Evolutionary conservation across 1,139 yeast genomes (phyloP).

Genomic region (Candida sp.): DNA sequence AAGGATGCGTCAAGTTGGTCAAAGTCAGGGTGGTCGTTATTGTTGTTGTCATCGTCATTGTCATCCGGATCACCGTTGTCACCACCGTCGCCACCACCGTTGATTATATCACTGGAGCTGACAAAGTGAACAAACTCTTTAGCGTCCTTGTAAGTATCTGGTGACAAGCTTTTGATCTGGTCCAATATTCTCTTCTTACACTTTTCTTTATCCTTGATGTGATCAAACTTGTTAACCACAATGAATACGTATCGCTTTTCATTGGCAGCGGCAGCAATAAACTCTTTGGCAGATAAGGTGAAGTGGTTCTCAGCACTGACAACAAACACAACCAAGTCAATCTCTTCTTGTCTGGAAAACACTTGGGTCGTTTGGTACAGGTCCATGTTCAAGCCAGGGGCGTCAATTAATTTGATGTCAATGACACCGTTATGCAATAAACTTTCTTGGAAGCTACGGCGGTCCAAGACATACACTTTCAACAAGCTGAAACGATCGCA

Average conservation of each 20-base stretch:
- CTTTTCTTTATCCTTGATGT: slow-evolving; percentile 75
- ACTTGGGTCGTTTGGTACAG: slow-evolving; percentile 95
- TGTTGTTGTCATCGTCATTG: slow-evolving; percentile 21
- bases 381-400: slow-evolving; percentile 96
- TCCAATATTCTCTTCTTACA: slow-evolving; percentile 80
- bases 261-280: slow-evolving; percentile 87
- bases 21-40: slow-evolving; percentile 60
- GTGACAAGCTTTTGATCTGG: slow-evolving; percentile 88
- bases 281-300: slow-evolving; percentile 93
- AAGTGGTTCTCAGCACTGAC: slow-evolving; percentile 97
- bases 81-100: slow-evolving; percentile 31
- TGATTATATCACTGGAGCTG: slow-evolving; percentile 57
- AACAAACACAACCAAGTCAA: slow-evolving; percentile 94
- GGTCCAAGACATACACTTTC: slow-evolving; percentile 83
- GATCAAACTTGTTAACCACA: slow-evolving; percentile 92
- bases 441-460: slow-evolving; percentile 70
- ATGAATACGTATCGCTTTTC: slow-evolving; percentile 94
- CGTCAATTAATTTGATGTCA: slow-evolving; percentile 92
- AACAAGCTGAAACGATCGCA: slow-evolving; percentile 74
- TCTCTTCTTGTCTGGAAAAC: slow-evolving; percentile 96
- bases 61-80: slow-evolving; percentile 31
- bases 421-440: slow-evolving; percentile 88
- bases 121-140: slow-evolving; percentile 95
- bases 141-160: slow-evolving; percentile 89
- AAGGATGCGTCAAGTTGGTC: slow-evolving; percentile 85